Percentiles rank a stretch among this genome's conserved stretches.
phyloP scores from a whole-genome alignment of 805 yeast species.

The Suhomyces pyralidae region DNA sequence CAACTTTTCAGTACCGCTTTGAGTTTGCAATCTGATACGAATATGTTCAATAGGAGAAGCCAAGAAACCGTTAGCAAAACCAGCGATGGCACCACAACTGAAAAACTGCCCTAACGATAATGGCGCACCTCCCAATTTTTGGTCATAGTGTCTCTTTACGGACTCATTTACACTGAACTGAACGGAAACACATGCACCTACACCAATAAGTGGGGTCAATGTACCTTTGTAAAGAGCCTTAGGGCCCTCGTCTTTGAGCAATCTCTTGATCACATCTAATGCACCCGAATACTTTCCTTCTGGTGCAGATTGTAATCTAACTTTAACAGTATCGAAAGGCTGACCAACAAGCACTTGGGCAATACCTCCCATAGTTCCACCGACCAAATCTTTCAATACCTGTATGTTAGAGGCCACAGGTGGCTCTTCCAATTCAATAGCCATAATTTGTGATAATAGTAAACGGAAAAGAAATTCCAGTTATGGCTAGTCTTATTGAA shows the following conservation, averaged over 20 bases:
- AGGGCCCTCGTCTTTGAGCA: constrained; percentile 48
- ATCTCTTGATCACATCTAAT: constrained; percentile 67
- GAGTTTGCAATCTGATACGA: constrained; percentile 91
- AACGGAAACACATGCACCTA: constrained; percentile 96
- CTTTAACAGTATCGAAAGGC: constrained; percentile 94
- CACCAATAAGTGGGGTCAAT: constrained; percentile 45
- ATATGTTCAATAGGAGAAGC: constrained; percentile 95
- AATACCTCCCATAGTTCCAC: constrained; percentile 94
- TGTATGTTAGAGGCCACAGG: constrained; percentile 34
- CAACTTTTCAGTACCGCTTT: constrained; percentile 50
- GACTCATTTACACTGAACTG: constrained; percentile 94
- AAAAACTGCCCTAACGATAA: constrained; percentile 68
- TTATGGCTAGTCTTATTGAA: neutral
- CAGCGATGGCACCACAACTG: constrained; percentile 86
- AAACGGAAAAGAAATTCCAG: neutral
- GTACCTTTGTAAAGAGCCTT: constrained; percentile 46
- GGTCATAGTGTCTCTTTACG: constrained; percentile 76
- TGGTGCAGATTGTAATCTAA: constrained; percentile 83
- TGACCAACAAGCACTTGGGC: constrained; percentile 96
- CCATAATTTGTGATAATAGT: constrained; percentile 20
- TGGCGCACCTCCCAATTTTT: constrained; percentile 41
- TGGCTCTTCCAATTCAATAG: constrained; percentile 45
- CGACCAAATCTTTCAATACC: constrained; percentile 74
- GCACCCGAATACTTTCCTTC: constrained; percentile 74
- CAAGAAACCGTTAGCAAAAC: constrained; percentile 81